Conservation (phyloP, 1,284 basidiomycete genomes). For the Fomitiporia mediterranea region DNA sequence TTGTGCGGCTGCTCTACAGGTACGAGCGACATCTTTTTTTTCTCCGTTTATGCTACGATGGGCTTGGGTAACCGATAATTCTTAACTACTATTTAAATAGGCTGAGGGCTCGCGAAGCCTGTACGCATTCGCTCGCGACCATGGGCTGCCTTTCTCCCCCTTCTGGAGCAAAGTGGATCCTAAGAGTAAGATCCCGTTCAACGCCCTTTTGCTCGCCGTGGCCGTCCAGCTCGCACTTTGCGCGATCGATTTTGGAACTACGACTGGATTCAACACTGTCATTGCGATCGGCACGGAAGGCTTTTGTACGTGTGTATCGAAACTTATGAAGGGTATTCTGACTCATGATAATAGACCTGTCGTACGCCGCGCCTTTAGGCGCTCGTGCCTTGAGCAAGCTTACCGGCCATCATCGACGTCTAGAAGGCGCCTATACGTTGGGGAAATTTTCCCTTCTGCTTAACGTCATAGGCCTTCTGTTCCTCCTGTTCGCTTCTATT, state of each 20-base stretch:
- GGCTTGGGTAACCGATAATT: too few species aligned
- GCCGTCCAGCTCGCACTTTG: constrained; percentile 16
- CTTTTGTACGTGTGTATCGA: constrained; percentile 10
- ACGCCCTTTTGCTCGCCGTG: constrained; percentile 18
- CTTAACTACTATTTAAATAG: not conserved
- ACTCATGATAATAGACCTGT: constrained; percentile 9
- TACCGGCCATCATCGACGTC: constrained; percentile 9
- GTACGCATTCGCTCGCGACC: constrained; percentile 20
- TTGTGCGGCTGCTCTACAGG: constrained; percentile 16
- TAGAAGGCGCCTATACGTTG: constrained; percentile 17
- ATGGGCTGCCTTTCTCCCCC: constrained; percentile 17
- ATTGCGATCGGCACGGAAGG: constrained; percentile 20
- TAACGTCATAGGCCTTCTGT: constrained; percentile 17
- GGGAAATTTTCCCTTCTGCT: constrained; percentile 8
- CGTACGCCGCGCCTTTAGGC: constrained; percentile 18
- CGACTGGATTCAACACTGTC: constrained; percentile 20
- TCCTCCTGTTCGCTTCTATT: constrained; percentile 20
- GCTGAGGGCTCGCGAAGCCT: constrained; percentile 19
- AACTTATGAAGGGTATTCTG: not conserved
- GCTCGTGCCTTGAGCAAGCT: constrained; percentile 13
- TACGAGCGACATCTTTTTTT: not conserved
- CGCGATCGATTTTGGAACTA: constrained; percentile 19
- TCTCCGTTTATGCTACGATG: too few species aligned
- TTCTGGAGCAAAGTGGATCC: constrained; percentile 17
- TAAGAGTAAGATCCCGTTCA: constrained; percentile 10